Conservation (phyloP, 2,329 filamentous ascomycete species). For the Cercospora berteroae region DNA sequence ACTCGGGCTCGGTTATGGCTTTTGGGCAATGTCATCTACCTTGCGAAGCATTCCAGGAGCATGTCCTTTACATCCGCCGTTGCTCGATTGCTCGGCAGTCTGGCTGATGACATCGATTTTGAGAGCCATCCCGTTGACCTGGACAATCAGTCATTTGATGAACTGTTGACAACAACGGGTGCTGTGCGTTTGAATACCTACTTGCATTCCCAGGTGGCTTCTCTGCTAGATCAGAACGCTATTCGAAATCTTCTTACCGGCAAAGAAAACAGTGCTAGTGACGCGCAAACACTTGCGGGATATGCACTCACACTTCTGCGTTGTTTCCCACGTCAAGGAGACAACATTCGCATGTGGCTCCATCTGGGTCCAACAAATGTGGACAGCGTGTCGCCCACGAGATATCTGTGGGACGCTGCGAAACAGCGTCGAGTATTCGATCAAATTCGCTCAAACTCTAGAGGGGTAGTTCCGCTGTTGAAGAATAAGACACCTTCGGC, state of each 20-base stretch:
- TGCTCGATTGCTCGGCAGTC: conserved; percentile 55
- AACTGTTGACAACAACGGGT: conserved; percentile 43
- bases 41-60: conserved; percentile 24
- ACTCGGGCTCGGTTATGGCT: conserved; percentile 54
- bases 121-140: conserved; percentile 40
- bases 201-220: conserved; percentile 64
- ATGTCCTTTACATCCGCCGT: conserved; percentile 56
- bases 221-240: conserved; percentile 71
- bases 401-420: conserved; percentile 79
- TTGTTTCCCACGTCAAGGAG: conserved; percentile 76
- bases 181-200: conserved; percentile 45
- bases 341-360: conserved; percentile 92
- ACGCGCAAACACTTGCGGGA: conserved; percentile 73
- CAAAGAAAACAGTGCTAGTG: conserved; percentile 38
- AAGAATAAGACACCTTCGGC: conserved; percentile 36
- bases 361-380: conserved; percentile 61
- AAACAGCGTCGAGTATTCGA: conserved; percentile 57
- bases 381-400: conserved; percentile 61
- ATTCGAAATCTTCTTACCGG: conserved; percentile 53
- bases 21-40: conserved; percentile 57
- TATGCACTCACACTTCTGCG: conserved; percentile 83
- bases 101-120: conserved; percentile 57
- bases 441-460: conserved; percentile 57
- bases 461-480: conserved; percentile 58
- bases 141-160: conserved; percentile 41